Percentiles rank a stretch among this genome's conserved stretches.
These are phyloP conservation scores for Myrica gale DNA, from an alignment of 306 rosid species.

Conservation along the genomic window DNA sequence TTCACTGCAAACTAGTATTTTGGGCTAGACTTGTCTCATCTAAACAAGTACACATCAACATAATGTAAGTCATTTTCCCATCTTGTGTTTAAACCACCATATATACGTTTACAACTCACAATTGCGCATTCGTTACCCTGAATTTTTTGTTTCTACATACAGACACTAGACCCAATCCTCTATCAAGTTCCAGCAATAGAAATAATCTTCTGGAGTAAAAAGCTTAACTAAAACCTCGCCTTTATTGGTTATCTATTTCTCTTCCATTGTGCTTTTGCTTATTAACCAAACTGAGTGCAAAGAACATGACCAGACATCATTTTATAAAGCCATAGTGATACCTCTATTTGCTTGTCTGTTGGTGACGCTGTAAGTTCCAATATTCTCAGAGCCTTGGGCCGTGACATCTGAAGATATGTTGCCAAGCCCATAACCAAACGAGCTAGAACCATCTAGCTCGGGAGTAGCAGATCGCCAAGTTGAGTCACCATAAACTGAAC, in stretches of 20 bases:
- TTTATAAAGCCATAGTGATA: conserved; percentile 37
- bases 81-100: no score
- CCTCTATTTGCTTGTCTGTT: conserved; percentile 91
- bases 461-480: conserved; percentile 76
- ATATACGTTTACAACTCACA: no score
- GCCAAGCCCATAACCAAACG: conserved; percentile 68
- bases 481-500: conserved; percentile 60
- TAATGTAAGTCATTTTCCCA: neutral
- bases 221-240: conserved; percentile 13
- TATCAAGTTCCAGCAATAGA: conserved; percentile 14
- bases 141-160: no score
- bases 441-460: conserved; percentile 67
- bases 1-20: neutral
- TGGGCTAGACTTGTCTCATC: neutral
- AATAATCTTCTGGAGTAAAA: conserved; percentile 26
- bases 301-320: conserved; percentile 6
- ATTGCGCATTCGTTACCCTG: no score
- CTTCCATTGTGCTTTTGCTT: neutral
- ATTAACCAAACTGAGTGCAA: neutral
- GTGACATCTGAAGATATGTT: conserved; percentile 62
- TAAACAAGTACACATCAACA: neutral
- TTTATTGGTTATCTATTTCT: neutral
- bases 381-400: conserved; percentile 59
- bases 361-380: conserved; percentile 68
- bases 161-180: conserved; percentile 16